These are phyloP conservation scores for Ganoderma boninense DNA, from an alignment of 1,284 basidiomycete genomes.

Conservation along the genomic window DNA sequence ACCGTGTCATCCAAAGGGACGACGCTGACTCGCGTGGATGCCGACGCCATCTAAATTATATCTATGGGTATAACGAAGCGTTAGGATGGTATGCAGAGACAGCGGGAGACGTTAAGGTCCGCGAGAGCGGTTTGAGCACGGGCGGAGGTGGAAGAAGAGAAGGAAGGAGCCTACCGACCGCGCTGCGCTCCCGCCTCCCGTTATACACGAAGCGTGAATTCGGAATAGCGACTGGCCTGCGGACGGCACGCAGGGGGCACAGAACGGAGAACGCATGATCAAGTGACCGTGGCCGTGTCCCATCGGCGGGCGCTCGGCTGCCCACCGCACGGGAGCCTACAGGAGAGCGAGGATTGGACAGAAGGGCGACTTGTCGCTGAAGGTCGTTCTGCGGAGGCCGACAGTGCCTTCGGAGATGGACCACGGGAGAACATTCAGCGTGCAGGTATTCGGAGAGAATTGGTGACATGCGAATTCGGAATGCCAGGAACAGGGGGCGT, in stretches of 20 bases:
- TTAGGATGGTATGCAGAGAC: neutral
- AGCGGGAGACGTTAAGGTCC: neutral
- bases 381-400: neutral
- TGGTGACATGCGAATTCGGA: neutral
- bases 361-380: neutral
- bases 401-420: neutral
- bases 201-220: slow-evolving; percentile 18
- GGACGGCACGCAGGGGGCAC: neutral
- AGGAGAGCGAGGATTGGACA: slow-evolving; percentile 16
- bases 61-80: slow-evolving; percentile 3
- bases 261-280: slow-evolving; percentile 14
- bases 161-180: neutral
- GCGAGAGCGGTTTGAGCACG: neutral
- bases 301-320: slow-evolving; percentile 18
- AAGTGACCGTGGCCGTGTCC: slow-evolving; percentile 29
- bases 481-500: too few relatives aligned
- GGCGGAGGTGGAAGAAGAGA: neutral
- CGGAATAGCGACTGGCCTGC: slow-evolving; percentile 7
- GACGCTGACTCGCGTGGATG: slow-evolving; percentile 27
- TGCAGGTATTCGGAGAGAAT: neutral
- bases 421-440: neutral
- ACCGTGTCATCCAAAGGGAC: slow-evolving; percentile 34
- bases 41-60: slow-evolving; percentile 12
- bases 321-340: slow-evolving; percentile 28
- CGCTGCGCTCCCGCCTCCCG: neutral